These are phyloP conservation scores for Trametes cingulata DNA, from an alignment of 768 basidiomycete species.

Conservation along the genomic window DNA sequence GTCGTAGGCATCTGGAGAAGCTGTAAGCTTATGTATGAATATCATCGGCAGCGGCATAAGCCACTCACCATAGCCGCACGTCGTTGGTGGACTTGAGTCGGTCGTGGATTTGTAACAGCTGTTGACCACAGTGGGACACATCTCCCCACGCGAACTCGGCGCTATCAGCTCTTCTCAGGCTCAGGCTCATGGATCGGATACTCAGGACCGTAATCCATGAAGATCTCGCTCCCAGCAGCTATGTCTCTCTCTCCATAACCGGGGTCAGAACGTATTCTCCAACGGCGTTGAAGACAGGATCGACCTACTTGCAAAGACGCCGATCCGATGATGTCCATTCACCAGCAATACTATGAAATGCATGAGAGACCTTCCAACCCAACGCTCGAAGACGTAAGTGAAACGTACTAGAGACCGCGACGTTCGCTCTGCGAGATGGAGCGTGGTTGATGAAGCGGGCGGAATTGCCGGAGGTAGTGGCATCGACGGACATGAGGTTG, in stretches of 20 bases:
- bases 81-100: no score
- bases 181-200: slow-evolving; percentile 39
- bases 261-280: background rate
- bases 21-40: no score
- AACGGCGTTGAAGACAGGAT: no score
- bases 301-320: slow-evolving; percentile 58
- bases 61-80: no score
- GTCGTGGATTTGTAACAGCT: no score
- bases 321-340: slow-evolving; percentile 69
- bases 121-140: no score
- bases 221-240: slow-evolving; percentile 47
- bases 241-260: slow-evolving; percentile 39
- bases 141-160: no score
- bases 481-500: slow-evolving; percentile 49
- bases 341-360: slow-evolving; percentile 52
- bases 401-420: slow-evolving; percentile 44
- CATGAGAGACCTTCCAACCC: background rate
- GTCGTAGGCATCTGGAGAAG: no score
- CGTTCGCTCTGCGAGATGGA: slow-evolving; percentile 39
- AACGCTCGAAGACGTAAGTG: background rate
- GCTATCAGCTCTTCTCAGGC: no score
- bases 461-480: slow-evolving; percentile 55
- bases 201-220: slow-evolving; percentile 57
- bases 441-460: slow-evolving; percentile 73
- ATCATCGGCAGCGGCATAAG: no score